These are phyloP conservation scores for Colletotrichum echinochloae DNA, from an alignment of 2,329 filamentous ascomycete species.

Conservation along the genomic window DNA sequence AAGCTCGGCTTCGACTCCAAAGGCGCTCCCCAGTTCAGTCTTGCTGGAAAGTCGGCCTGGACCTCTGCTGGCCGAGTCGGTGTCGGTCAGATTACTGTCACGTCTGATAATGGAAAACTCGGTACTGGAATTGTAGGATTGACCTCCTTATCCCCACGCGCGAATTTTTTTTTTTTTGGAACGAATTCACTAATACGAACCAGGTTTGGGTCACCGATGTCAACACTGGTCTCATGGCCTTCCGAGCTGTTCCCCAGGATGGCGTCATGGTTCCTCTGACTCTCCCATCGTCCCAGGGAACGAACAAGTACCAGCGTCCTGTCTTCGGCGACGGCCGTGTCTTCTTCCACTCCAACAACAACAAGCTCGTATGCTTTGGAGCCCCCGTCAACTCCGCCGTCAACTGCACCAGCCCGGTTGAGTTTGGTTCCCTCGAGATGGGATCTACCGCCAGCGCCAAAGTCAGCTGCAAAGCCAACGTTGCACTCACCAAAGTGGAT, in stretches of 20 bases:
- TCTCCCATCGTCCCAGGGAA: slow-evolving; percentile 52
- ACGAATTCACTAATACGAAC: background rate
- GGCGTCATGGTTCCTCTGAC: slow-evolving; percentile 50
- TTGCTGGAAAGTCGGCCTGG: slow-evolving; percentile 45
- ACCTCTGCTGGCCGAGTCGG: slow-evolving; percentile 47
- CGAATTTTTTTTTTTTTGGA: too few relatives aligned
- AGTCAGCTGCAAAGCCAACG: slow-evolving; percentile 54
- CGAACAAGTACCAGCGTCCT: slow-evolving; percentile 55
- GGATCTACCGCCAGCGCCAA: slow-evolving; percentile 47
- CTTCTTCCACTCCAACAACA: slow-evolving; percentile 50
- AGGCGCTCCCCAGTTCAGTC: slow-evolving; percentile 49
- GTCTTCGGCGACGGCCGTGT: slow-evolving; percentile 55
- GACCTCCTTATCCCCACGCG: background rate
- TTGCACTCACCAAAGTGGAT: slow-evolving; percentile 51
- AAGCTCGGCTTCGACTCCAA: slow-evolving; percentile 41
- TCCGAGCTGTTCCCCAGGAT: slow-evolving; percentile 54
- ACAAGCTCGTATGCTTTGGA: slow-evolving; percentile 50
- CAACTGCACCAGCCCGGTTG: slow-evolving; percentile 53
- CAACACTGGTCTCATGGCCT: slow-evolving; percentile 53
- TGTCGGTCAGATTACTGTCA: slow-evolving; percentile 51
- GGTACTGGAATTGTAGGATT: slow-evolving; percentile 50
- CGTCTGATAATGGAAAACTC: slow-evolving; percentile 50
- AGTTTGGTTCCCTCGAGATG: slow-evolving; percentile 53
- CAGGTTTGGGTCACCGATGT: slow-evolving; percentile 55
- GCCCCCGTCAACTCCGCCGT: slow-evolving; percentile 57